Percentiles rank a stretch among this genome's conserved stretches.
These are phyloP conservation scores for Polyplosphaeria fusca DNA, from an alignment of 495 filamentous ascomycete species.

Conservation along the genomic window DNA sequence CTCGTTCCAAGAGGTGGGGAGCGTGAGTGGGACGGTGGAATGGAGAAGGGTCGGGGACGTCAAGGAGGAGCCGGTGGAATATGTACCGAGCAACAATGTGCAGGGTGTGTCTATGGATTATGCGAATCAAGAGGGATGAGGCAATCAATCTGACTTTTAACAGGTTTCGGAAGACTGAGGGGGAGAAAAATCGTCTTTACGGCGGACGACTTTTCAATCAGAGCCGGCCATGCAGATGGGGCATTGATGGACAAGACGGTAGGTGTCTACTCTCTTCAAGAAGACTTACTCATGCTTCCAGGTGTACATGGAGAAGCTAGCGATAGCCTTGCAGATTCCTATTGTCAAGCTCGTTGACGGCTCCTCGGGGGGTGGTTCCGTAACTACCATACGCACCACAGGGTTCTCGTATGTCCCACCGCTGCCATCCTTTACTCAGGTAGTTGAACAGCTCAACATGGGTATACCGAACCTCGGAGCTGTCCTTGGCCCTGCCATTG, in stretches of 20 bases:
- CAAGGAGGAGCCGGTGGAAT: conserved; percentile 51
- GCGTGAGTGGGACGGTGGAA: conserved; percentile 55
- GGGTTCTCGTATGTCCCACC: conserved; percentile 59
- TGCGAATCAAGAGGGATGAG: too few relatives aligned
- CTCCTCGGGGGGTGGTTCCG: conserved; percentile 58
- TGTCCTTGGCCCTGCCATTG: conserved; percentile 61
- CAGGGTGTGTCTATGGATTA: too few relatives aligned
- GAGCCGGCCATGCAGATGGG: conserved; percentile 62
- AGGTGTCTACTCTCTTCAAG: too few relatives aligned
- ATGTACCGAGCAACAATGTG: conserved; percentile 56
- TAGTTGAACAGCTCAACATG: conserved; percentile 56
- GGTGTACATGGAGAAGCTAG: conserved; percentile 56
- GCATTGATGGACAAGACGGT: conserved; percentile 55
- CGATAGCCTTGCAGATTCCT: conserved; percentile 45
- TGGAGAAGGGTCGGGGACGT: conserved; percentile 51
- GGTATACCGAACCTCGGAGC: conserved; percentile 63
- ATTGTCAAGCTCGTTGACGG: conserved; percentile 64
- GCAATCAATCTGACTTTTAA: too few relatives aligned
- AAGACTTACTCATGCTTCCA: too few relatives aligned
- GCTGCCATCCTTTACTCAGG: conserved; percentile 49
- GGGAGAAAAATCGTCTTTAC: conserved; percentile 57
- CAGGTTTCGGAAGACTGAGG: conserved; percentile 50
- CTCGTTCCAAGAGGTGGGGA: conserved; percentile 57
- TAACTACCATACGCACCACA: conserved; percentile 54
- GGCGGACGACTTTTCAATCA: conserved; percentile 62